Conservation (phyloP, 1,139 yeast species). For the Geotrichum fermentans region DNA sequence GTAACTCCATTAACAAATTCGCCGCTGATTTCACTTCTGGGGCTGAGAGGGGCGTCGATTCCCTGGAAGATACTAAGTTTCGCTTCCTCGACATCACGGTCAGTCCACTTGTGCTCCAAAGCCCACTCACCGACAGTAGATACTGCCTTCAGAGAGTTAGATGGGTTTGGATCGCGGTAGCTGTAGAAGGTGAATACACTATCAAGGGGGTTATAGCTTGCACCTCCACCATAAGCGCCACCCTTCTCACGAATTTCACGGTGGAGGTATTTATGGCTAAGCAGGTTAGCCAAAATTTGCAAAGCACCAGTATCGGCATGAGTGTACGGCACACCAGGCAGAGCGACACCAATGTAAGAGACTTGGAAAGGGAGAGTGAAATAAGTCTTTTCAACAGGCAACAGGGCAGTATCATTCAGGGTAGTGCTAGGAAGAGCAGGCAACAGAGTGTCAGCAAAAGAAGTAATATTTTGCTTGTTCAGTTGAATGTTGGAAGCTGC, state of each 20-base stretch:
- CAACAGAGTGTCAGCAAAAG: conserved; percentile 21
- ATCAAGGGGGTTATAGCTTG: conserved; percentile 72
- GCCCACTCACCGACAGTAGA: conserved; percentile 56
- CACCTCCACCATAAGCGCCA: conserved; percentile 98
- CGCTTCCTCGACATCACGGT: conserved; percentile 76
- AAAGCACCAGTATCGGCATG: conserved; percentile 78
- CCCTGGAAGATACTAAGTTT: conserved; percentile 86
- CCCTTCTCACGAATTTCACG: conserved; percentile 90
- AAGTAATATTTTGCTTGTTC: conserved; percentile 19
- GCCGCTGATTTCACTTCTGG: conserved; percentile 69
- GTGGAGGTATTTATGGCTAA: conserved; percentile 80
- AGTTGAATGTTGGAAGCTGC: conserved; percentile 7
- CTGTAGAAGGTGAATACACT: conserved; percentile 82
- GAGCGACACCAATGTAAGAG: conserved; percentile 70
- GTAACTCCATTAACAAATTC: conserved; percentile 65
- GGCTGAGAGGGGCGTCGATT: conserved; percentile 83
- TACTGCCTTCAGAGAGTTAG: conserved; percentile 61
- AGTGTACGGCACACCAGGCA: conserved; percentile 62
- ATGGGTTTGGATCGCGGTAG: conserved; percentile 88
- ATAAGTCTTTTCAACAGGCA: conserved; percentile 41
- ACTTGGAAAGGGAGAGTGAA: conserved; percentile 85
- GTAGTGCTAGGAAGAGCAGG: conserved; percentile 16
- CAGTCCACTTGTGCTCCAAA: conserved; percentile 47
- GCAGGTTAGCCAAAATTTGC: conserved; percentile 72
- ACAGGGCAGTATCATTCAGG: conserved; percentile 12